Base-by-base conservation (phyloP, 1,284 basidiomycete species). In the Caloboletus inedulis region DNA sequence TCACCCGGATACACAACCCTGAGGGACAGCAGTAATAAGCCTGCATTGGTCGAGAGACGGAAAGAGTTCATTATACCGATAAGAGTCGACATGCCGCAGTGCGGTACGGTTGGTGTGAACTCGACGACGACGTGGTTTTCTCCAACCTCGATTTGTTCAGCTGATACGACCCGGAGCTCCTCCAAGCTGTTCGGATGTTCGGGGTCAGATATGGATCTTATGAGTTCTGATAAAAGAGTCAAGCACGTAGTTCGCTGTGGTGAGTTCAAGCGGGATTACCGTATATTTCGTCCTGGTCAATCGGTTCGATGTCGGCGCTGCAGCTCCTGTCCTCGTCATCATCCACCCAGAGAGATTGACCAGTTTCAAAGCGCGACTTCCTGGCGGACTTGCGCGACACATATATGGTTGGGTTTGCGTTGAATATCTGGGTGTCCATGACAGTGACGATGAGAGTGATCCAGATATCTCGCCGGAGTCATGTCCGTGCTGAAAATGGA, bases 161-260 rank as follows among this genome's bases (percentile, higher is more conserved):
- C 83, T 41, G 93, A 95, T 35, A 99, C 95, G 27, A 99, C 96
- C 18, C 92, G 89, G 13, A 99, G 87, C 65, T 98, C 92, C 69
- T 99, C 97, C 31, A 99, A 82, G n/a, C 89, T 91, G 62, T 85
- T 87, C n/a, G 94, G 93, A 71, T 99, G 94, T 69, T 99, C 97
- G 2, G 97, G 97, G 65, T 99, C 97, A 47, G 90, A 90, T 51
- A 99, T 97, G 3, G 86, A 89, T 44, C 94, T 82, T 48, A 99
- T 88, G 12, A 99, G 82, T 60, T 98, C 93, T 95, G 57, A 21
- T 42, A 19, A 41, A 16, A 5, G 23, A 12, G 44, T 54, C 36
- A 53, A 33, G 37, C 3, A 36, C n/a, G 30, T 39, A 13, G 18
- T 35, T 36, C 3, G 27, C 18, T 3, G 9, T 7, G 14, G 39